Evolutionary conservation across 371 early-diverging fungal genomes (phyloP).

Genomic region (Mucor saturninus): DNA sequence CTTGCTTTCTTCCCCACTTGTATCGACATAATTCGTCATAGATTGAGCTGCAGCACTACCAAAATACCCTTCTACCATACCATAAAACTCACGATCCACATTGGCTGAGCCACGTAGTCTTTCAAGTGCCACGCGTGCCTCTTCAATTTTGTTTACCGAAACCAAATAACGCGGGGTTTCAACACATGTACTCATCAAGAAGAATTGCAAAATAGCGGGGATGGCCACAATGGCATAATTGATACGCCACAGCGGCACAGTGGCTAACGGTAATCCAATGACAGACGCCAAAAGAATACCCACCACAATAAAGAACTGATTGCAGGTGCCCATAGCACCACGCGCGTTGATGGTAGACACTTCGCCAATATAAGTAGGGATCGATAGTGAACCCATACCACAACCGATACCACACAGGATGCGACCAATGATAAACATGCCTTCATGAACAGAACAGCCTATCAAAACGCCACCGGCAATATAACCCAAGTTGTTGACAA

Average conservation of each 20-base stretch:
- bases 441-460: constrained; percentile 52
- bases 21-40: background rate
- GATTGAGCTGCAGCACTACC: constrained; percentile 8
- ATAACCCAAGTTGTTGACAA: constrained; percentile 64
- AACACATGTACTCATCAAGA: constrained; percentile 70
- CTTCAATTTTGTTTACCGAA: constrained; percentile 54
- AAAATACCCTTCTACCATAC: constrained; percentile 23
- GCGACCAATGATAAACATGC: constrained; percentile 77
- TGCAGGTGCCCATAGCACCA: constrained; percentile 62
- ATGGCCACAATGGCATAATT: constrained; percentile 68
- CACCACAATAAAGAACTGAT: constrained; percentile 55
- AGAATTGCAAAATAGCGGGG: constrained; percentile 70
- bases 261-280: constrained; percentile 62
- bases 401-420: constrained; percentile 80
- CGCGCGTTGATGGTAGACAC: constrained; percentile 72
- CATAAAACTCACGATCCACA: constrained; percentile 23
- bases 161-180: constrained; percentile 82
- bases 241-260: constrained; percentile 71
- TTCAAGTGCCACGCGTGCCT: constrained; percentile 58
- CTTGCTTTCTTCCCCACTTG: background rate
- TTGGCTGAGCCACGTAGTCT: constrained; percentile 46
- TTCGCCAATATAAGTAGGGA: constrained; percentile 84
- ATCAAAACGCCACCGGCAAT: constrained; percentile 68
- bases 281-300: constrained; percentile 74
- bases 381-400: constrained; percentile 78